Conservation (phyloP, 2,329 filamentous ascomycete genomes). For the Ophiostoma piceae region DNA sequence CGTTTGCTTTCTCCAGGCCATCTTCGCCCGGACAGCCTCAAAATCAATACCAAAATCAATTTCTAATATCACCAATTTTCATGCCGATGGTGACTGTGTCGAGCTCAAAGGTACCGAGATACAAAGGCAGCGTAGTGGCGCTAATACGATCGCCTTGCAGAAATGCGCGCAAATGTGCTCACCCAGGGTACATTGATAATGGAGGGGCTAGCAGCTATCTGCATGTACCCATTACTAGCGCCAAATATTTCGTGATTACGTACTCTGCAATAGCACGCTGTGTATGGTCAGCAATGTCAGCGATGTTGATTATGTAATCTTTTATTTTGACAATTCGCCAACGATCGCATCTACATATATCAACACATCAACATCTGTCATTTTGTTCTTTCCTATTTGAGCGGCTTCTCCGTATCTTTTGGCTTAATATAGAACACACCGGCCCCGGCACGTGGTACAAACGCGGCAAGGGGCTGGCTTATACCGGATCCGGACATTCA, state of each 20-base stretch:
- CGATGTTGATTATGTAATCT: too few relatives aligned
- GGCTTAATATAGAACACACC: too few relatives aligned
- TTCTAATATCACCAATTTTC: too few relatives aligned
- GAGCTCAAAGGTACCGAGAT: conserved; percentile 4
- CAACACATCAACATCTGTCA: too few relatives aligned
- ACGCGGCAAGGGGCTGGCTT: neutral
- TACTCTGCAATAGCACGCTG: neutral
- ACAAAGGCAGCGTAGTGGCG: conserved; percentile 11
- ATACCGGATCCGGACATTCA: neutral
- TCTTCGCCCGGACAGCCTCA: neutral
- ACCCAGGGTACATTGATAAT: neutral
- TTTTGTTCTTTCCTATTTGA: too few relatives aligned
- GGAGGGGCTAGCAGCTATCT: neutral
- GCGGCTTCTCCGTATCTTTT: too few relatives aligned
- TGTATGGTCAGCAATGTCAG: neutral
- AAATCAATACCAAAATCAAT: neutral
- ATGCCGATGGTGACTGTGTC: too few relatives aligned
- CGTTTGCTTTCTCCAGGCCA: neutral
- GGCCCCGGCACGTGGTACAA: neutral
- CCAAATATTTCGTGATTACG: neutral
- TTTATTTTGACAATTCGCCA: too few relatives aligned
- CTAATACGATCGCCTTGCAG: conserved; percentile 23
- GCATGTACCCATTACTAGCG: neutral
- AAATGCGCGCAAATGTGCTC: conserved; percentile 29
- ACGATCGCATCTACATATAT: too few relatives aligned